A percentile compares a stretch with the other conserved stretches of the same genome.
Evolutionary conservation across 192 early-diverging fungal genomes (phyloP).

Genomic region (Piromyces finnis): DNA sequence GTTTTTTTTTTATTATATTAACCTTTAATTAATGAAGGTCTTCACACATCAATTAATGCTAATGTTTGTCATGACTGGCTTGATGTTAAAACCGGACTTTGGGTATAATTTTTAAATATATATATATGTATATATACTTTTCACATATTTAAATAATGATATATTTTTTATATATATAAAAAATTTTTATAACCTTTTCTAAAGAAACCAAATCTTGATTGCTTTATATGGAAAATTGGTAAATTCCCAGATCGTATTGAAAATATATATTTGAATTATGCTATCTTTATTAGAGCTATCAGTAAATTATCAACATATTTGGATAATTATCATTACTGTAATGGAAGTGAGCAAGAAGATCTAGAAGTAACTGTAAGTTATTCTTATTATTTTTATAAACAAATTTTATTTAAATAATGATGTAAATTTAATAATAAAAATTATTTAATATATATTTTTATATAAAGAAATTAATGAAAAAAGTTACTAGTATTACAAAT

Average conservation of each 20-base stretch:
- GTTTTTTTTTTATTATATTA: too few species aligned
- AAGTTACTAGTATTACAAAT: constrained; percentile 28
- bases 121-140: too few species aligned
- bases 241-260: constrained; percentile 77
- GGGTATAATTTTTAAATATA: too few species aligned
- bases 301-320: constrained; percentile 70
- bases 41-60: constrained; percentile 89
- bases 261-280: constrained; percentile 92
- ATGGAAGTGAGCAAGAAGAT: constrained; percentile 38
- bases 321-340: constrained; percentile 52
- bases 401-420: too few species aligned
- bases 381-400: too few species aligned
- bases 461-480: constrained; percentile 28
- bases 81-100: constrained; percentile 73
- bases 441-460: too few species aligned
- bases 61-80: constrained; percentile 94
- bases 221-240: constrained; percentile 80
- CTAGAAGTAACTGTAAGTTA: constrained; percentile 20
- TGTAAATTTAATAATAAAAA: too few species aligned
- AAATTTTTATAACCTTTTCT: too few species aligned
- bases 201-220: constrained; percentile 65
- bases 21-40: too few species aligned
- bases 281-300: constrained; percentile 65
- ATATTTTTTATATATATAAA: too few species aligned
- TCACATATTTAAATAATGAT: too few species aligned